A percentile compares a stretch with the other conserved stretches of the same genome.
phyloP scores from a whole-genome alignment of 2,329 filamentous ascomycete genomes.

The Boeremia lycopersici region DNA sequence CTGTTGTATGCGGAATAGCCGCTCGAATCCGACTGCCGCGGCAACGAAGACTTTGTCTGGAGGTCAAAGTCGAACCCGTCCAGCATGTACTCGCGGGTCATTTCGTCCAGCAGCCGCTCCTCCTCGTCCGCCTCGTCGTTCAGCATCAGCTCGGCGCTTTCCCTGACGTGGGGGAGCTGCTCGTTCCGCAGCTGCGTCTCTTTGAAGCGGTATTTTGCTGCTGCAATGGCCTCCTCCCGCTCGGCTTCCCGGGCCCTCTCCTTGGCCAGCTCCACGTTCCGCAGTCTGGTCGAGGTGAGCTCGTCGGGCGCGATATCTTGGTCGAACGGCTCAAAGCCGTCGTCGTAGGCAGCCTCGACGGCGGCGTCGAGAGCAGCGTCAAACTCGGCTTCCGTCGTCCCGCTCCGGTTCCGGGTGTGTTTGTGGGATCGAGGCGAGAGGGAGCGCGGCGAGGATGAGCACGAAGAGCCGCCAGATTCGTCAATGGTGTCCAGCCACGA shows the following conservation, averaged over 20 bases:
- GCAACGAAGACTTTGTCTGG: slow-evolving; percentile 69
- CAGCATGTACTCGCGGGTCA: slow-evolving; percentile 81
- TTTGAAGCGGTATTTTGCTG: slow-evolving; percentile 66
- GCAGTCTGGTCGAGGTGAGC: slow-evolving; percentile 46
- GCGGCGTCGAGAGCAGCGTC: slow-evolving; percentile 93
- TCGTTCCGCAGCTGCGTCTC: slow-evolving; percentile 53
- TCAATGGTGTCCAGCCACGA: slow-evolving; percentile 96
- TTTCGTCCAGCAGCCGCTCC: slow-evolving; percentile 73
- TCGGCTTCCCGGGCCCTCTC: slow-evolving; percentile 77
- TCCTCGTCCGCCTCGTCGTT: slow-evolving; percentile 55
- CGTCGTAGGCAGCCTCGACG: slow-evolving; percentile 94
- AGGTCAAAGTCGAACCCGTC: slow-evolving; percentile 81
- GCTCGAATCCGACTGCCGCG: slow-evolving; percentile 83
- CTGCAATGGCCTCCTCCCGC: slow-evolving; percentile 67
- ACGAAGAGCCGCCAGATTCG: slow-evolving; percentile 80
- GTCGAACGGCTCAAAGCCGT: slow-evolving; percentile 78
- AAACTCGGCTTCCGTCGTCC: slow-evolving; percentile 84
- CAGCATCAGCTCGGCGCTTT: slow-evolving; percentile 45
- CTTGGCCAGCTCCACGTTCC: slow-evolving; percentile 75
- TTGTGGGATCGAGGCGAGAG: slow-evolving; percentile 73
- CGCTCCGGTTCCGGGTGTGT: slow-evolving; percentile 71
- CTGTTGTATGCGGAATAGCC: slow-evolving; percentile 84
- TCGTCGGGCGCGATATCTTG: slow-evolving; percentile 49
- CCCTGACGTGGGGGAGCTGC: slow-evolving; percentile 48
- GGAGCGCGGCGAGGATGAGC: slow-evolving; percentile 78